phyloP scores from a whole-genome alignment of 2,329 filamentous ascomycete species.

The Trichophyton simii region DNA sequence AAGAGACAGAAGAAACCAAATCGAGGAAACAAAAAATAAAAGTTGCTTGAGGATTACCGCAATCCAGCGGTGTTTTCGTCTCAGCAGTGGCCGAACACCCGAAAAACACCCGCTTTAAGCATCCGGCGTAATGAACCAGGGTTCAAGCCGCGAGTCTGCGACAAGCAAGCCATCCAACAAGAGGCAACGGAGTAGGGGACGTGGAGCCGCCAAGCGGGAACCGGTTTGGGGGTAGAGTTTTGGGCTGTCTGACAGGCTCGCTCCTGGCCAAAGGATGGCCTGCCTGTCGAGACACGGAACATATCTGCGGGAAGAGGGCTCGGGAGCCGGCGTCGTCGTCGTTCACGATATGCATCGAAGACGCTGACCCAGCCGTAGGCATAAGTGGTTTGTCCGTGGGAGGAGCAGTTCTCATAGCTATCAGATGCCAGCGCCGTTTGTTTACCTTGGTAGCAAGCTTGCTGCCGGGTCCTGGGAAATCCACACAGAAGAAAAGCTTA shows the following conservation, averaged over 20 bases:
- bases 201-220: background rate
- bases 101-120: conserved; percentile 1
- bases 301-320: too few species aligned
- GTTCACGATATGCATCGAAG: too few species aligned
- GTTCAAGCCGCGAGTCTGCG: background rate
- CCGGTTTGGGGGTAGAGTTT: background rate
- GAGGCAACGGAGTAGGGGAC: background rate
- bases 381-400: too few species aligned
- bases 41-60: background rate
- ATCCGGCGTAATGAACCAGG: conserved; percentile 1
- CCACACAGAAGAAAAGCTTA: too few species aligned
- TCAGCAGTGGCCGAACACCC: background rate
- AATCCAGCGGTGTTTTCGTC: background rate
- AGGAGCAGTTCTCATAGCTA: too few species aligned
- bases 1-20: background rate
- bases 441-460: too few species aligned
- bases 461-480: too few species aligned
- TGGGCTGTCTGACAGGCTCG: background rate
- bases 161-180: background rate
- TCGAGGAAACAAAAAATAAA: background rate
- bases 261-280: background rate
- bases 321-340: too few species aligned
- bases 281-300: background rate
- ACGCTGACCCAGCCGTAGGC: too few species aligned
- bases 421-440: too few species aligned